Evolutionary conservation across 2,329 filamentous ascomycete species (phyloP).

Genomic region (Trichoderma hamatum): DNA sequence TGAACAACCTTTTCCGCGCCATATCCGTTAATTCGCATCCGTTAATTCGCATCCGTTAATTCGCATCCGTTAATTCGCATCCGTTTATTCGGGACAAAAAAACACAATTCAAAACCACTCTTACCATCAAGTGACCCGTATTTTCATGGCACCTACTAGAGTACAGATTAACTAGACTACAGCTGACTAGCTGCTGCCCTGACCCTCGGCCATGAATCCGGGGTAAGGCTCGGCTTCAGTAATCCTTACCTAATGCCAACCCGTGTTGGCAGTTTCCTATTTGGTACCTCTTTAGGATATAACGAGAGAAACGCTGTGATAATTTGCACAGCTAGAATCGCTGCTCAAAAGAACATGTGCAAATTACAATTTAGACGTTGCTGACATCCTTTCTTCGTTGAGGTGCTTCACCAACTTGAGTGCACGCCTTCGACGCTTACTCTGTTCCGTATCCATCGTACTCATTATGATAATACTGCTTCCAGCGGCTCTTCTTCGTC

Average conservation of each 20-base stretch:
- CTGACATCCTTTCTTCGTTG: not conserved
- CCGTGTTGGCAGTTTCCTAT: not conserved
- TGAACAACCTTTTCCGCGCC: constrained; percentile 5
- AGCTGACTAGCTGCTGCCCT: not conserved
- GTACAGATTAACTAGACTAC: not conserved
- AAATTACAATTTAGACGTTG: not conserved
- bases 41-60: not conserved
- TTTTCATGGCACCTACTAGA: not conserved
- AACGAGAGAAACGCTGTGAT: not conserved
- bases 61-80: not conserved
- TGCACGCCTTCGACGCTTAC: too few relatives aligned
- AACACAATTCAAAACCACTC: not conserved
- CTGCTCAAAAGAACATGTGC: not conserved
- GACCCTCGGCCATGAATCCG: not conserved
- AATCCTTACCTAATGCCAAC: not conserved
- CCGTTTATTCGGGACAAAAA: not conserved
- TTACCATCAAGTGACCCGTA: not conserved
- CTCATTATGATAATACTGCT: not conserved
- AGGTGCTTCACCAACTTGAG: not conserved
- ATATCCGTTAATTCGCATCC: not conserved
- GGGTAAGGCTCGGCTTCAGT: not conserved
- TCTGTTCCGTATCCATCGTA: not conserved
- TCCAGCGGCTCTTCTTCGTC: not conserved
- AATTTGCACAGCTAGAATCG: not conserved
- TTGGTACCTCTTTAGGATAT: not conserved